Base-by-base conservation (phyloP, 2,329 filamentous ascomycete genomes). In the Dothideomycetes sp. region DNA sequence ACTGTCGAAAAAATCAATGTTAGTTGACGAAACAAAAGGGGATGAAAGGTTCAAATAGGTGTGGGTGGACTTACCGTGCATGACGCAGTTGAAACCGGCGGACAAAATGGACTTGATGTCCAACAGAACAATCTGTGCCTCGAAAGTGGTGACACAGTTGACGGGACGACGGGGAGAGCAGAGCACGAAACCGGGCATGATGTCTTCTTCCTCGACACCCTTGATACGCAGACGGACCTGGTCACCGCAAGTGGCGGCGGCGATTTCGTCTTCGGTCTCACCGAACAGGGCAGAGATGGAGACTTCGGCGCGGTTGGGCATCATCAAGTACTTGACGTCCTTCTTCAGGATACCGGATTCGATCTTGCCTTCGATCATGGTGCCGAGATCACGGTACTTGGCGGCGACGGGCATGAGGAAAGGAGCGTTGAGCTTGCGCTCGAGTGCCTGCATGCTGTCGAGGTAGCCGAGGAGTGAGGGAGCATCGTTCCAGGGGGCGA, bases 321-420 rank as follows among this genome's bases (percentile, higher is more conserved):
- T 98, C 81, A 98, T 86, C 45, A 93, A 67, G 56, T 94, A 78
- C 46, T 66, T 78, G 67, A 82, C 80, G 47, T 81, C 81, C 74
- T 96, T 96, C 71, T 91, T 91, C 62, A 94, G 73, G 33, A 95
- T 83, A 60, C 87, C 89, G 13, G 88, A 84, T 64, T 98, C 91
- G 50, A 98, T 84, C 73, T 95, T 94, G 51, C 91, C 91, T 68
- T 98, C 93, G 29, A 95, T 77, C 76, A 98, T 87, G 47, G 91
- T 98, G 54, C 91, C 91, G 74, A 98, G 82, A 60, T 98, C 93
- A 54, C 84, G 78, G 70, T 96, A 98, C 68, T 98, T 98, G 64
- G 85, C 86, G 49, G 84, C 84, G 49, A 98, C 74, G 7, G 91
- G 84, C 88, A 98, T 95, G 91, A 98, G 96, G 73, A 98, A 96